These are phyloP conservation scores for Atalantia buxifolia DNA, from an alignment of 345 rosid genomes.

Conservation along the genomic window DNA sequence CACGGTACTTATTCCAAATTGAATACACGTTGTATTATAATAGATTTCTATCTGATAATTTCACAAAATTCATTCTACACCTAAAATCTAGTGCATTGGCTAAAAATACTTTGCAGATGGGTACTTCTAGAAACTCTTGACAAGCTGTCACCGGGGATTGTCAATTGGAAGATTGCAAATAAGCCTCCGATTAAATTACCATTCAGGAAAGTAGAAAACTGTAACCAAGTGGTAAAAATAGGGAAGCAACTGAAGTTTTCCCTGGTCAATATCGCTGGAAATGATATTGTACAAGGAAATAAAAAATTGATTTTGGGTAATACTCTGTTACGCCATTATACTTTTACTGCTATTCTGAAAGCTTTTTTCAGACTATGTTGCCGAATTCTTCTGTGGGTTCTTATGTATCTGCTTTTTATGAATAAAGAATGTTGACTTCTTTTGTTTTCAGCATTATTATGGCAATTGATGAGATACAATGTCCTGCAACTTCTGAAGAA, in stretches of 20 bases:
- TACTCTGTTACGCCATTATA: slow-evolving; percentile 1
- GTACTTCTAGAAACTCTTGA: slow-evolving; percentile 87
- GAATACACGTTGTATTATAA: neutral
- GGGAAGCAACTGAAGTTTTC: slow-evolving; percentile 96
- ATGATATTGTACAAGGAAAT: slow-evolving; percentile 92
- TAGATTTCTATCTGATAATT: neutral
- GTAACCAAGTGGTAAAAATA: slow-evolving; percentile 90
- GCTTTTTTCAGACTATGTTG: neutral
- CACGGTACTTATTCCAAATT: neutral
- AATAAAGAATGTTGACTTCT: neutral
- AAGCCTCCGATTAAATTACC: slow-evolving; percentile 96
- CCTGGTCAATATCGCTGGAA: slow-evolving; percentile 93
- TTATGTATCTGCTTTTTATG: neutral
- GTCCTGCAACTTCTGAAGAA: slow-evolving; percentile 90
- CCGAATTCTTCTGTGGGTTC: neutral
- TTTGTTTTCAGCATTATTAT: slow-evolving; percentile 63
- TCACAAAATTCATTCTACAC: neutral
- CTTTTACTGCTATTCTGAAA: neutral
- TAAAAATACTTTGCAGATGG: slow-evolving; percentile 58
- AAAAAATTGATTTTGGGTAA: slow-evolving; percentile 88
- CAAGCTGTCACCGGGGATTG: slow-evolving; percentile 91
- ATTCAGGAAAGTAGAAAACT: slow-evolving; percentile 95
- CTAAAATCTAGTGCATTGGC: slow-evolving; percentile 8
- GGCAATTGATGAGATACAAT: slow-evolving; percentile 97
- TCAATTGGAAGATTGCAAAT: slow-evolving; percentile 89